Conservation (phyloP, 2,329 filamentous ascomycete genomes). For the Xylaria sp. region DNA sequence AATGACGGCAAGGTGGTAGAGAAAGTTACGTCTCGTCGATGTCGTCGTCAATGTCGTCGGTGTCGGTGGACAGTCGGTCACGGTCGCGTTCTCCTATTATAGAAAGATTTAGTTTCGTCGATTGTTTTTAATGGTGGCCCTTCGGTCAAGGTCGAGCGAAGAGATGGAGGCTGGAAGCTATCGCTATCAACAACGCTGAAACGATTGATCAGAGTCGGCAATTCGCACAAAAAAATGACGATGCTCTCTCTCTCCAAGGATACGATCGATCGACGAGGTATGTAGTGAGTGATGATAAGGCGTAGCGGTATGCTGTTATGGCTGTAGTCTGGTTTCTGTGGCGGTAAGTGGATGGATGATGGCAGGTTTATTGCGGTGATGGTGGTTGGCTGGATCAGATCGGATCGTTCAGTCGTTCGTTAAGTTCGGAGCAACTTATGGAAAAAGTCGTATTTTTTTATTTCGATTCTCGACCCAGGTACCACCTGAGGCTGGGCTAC, state of each 20-base stretch:
- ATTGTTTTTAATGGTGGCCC: background rate
- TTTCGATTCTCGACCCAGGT: slow-evolving; percentile 23
- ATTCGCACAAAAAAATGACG: slow-evolving; percentile 9
- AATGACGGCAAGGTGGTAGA: background rate
- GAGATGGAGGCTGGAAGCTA: background rate
- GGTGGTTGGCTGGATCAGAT: slow-evolving; percentile 1
- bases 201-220: slow-evolving; percentile 1
- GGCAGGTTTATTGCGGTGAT: slow-evolving; percentile 2
- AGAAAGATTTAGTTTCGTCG: background rate
- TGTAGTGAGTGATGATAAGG: slow-evolving; percentile 4
- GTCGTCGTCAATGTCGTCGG: background rate
- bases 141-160: too few species aligned
- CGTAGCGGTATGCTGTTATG: slow-evolving; percentile 1
- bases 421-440: background rate
- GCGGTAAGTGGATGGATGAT: background rate
- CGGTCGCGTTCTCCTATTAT: slow-evolving; percentile 11
- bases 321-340: too few species aligned
- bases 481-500: background rate
- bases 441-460: slow-evolving; percentile 19
- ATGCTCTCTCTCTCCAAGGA: slow-evolving; percentile 11
- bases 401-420: too few species aligned
- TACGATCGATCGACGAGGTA: slow-evolving; percentile 7
- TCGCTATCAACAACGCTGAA: background rate
- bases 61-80: slow-evolving; percentile 1
- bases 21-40: background rate